Conservation (phyloP, 805 yeast genomes). For the Suhomyces tanzawaensis region DNA sequence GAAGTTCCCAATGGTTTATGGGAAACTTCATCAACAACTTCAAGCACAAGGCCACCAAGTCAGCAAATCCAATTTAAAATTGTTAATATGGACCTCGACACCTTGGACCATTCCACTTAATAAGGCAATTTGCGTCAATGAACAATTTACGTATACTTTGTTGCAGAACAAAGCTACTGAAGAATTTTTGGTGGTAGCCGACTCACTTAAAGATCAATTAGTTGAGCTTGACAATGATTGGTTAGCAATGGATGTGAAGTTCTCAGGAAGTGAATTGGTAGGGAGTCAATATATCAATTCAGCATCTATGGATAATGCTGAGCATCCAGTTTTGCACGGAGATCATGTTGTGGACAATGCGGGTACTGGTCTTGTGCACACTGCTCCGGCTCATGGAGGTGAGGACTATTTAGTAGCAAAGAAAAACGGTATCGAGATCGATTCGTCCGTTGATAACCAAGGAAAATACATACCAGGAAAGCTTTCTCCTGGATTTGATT, state of each 20-base stretch:
- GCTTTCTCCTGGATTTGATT: constrained; percentile 45
- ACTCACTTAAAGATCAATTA: constrained; percentile 43
- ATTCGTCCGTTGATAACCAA: constrained; percentile 73
- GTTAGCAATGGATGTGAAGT: constrained; percentile 3
- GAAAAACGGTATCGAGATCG: constrained; percentile 52
- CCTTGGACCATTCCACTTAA: constrained; percentile 97
- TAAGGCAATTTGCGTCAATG: constrained; percentile 73
- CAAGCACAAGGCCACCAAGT: constrained; percentile 2
- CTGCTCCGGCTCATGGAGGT: constrained; percentile 97
- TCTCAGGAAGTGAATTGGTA: constrained; percentile 25
- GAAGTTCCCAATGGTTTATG: constrained; percentile 50
- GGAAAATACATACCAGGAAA: constrained; percentile 63
- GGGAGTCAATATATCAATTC: constrained; percentile 55
- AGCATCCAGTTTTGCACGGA: constrained; percentile 69
- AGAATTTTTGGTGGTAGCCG: constrained; percentile 58
- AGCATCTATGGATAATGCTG: constrained; percentile 29
- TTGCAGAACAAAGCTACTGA: constrained; percentile 22
- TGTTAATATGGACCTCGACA: constrained; percentile 92
- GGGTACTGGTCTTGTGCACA: constrained; percentile 96
- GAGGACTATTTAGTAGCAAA: constrained; percentile 83
- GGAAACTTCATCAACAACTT: constrained; percentile 18
- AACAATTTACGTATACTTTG: constrained; percentile 56
- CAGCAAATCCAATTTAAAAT: constrained; percentile 13
- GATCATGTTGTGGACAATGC: constrained; percentile 75
- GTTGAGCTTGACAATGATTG: constrained; percentile 22